Conservation (phyloP, 2,329 filamentous ascomycete species). For the Neospermospora avenae region DNA sequence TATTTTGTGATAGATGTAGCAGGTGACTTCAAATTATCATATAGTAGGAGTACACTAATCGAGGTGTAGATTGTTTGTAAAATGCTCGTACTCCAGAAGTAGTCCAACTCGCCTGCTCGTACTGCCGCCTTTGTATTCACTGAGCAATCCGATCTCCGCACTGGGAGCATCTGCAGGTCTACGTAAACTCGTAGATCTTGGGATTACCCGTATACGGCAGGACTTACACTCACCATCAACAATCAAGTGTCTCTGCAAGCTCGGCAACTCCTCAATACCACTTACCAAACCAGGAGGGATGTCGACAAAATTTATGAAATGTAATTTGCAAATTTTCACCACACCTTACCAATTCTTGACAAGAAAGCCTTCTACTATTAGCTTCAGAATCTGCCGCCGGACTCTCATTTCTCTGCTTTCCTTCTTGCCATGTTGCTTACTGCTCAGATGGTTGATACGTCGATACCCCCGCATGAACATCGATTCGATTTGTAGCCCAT, state of each 20-base stretch:
- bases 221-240: background rate
- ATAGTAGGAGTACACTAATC: background rate
- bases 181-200: background rate
- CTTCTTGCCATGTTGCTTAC: constrained; percentile 16
- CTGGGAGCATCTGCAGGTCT: background rate
- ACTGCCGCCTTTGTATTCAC: background rate
- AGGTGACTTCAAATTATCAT: constrained; percentile 4
- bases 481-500: constrained; percentile 17
- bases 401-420: constrained; percentile 17
- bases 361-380: constrained; percentile 12
- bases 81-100: constrained; percentile 15
- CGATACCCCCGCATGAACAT: background rate
- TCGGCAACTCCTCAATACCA: constrained; percentile 11
- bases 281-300: constrained; percentile 9
- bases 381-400: constrained; percentile 6
- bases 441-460: constrained; percentile 6
- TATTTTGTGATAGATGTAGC: constrained; percentile 17
- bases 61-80: constrained; percentile 9
- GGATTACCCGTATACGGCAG: background rate
- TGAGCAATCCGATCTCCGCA: background rate
- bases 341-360: constrained; percentile 16
- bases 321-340: constrained; percentile 18
- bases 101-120: background rate
- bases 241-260: constrained; percentile 13
- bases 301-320: constrained; percentile 4